Conservation (phyloP, 768 basidiomycete species). For the Crucibulum laeve region DNA sequence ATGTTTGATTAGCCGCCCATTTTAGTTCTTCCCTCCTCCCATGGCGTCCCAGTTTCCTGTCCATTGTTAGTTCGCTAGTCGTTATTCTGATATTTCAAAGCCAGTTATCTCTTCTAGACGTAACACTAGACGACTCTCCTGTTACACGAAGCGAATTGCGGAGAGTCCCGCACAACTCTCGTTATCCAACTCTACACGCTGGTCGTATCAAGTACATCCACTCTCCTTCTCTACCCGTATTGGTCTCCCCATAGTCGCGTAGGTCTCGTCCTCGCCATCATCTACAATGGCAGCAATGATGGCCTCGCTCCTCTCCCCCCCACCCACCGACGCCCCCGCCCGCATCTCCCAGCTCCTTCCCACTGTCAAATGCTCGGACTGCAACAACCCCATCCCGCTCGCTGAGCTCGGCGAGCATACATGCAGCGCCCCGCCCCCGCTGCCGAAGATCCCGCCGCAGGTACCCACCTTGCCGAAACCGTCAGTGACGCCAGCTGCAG, state of each 20-base stretch:
- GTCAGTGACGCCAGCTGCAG: constrained; percentile 32
- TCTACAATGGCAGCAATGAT: constrained; percentile 14
- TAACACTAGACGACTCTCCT: not conserved
- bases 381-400: constrained; percentile 66
- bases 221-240: constrained; percentile 10
- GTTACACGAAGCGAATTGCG: not conserved
- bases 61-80: too few species aligned
- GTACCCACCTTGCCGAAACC: constrained; percentile 36
- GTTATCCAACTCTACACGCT: constrained; percentile 9
- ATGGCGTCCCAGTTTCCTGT: too few species aligned
- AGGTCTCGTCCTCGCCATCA: not conserved
- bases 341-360: constrained; percentile 78
- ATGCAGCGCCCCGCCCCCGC: constrained; percentile 48
- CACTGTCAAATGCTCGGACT: constrained; percentile 81
- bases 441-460: too few species aligned
- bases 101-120: too few species aligned
- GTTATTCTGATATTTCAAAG: too few species aligned
- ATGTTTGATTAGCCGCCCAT: too few species aligned
- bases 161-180: not conserved
- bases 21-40: too few species aligned
- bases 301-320: constrained; percentile 24
- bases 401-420: constrained; percentile 73
- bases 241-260: constrained; percentile 15
- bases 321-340: constrained; percentile 22
- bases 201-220: constrained; percentile 14